These are phyloP conservation scores for Planoprotostelium fungivorum DNA, from an alignment of 78 protist species.

Conservation along the genomic window DNA sequence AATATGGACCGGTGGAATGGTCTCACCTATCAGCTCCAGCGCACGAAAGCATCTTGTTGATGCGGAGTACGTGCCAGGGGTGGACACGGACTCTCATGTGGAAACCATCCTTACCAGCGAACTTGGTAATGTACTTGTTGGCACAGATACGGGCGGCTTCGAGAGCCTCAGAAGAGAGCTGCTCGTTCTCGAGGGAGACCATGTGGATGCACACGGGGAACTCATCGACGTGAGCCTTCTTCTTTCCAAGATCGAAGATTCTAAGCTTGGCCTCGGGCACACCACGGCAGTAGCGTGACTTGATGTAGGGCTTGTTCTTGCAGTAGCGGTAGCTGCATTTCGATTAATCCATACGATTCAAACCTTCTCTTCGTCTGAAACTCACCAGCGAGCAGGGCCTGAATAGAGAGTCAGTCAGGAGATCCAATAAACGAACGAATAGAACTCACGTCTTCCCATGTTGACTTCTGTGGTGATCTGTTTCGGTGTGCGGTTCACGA, in stretches of 20 bases:
- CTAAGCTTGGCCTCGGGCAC: slow-evolving; percentile 96
- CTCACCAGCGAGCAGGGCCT: not conserved
- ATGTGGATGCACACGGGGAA: slow-evolving; percentile 99
- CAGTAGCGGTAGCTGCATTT: slow-evolving; percentile 90
- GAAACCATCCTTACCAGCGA: slow-evolving; percentile 96
- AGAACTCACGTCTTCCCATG: not conserved
- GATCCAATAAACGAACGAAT: not conserved
- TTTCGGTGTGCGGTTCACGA: not conserved
- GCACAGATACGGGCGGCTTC: slow-evolving; percentile 99
- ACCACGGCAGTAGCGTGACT: slow-evolving; percentile 99
- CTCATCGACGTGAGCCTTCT: slow-evolving; percentile 91
- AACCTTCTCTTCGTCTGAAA: not conserved
- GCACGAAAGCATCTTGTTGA: slow-evolving; percentile 99
- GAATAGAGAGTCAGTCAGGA: not conserved
- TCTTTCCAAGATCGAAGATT: slow-evolving; percentile 96
- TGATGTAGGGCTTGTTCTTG: slow-evolving; percentile 99
- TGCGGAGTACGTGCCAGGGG: slow-evolving; percentile 99
- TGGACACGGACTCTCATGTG: slow-evolving; percentile 99
- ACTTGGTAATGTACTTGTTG: slow-evolving; percentile 98
- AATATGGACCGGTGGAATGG: too few relatives aligned
- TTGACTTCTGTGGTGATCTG: not conserved
- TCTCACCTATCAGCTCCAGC: slow-evolving; percentile 99
- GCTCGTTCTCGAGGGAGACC: slow-evolving; percentile 96
- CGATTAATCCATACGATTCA: not conserved
- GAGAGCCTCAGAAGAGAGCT: slow-evolving; percentile 96